Evolutionary conservation across 805 yeast genomes (phyloP).

Genomic region (Teunomyces atbi): DNA sequence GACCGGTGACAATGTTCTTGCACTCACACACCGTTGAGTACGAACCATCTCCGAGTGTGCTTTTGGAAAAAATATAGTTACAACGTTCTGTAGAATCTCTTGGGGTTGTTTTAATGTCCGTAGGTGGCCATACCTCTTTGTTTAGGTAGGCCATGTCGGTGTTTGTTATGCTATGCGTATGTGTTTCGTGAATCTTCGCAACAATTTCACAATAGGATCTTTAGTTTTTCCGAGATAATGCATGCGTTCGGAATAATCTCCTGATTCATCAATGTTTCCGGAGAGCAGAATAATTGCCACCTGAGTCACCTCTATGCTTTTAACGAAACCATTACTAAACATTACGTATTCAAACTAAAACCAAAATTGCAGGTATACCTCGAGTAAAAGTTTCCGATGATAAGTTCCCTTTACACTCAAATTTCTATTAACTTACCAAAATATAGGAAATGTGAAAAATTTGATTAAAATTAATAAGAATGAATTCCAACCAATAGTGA

Average conservation of each 20-base stretch:
- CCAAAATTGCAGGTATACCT: too few species aligned
- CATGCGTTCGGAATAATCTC: slow-evolving; percentile 1
- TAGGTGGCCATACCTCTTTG: slow-evolving; percentile 23
- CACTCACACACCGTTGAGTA: slow-evolving; percentile 53
- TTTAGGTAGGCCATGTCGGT: not conserved
- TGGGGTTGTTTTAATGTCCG: slow-evolving; percentile 13
- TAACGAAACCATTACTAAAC: too few species aligned
- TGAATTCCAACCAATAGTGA: not conserved
- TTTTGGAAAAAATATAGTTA: slow-evolving; percentile 31
- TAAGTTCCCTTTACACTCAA: too few species aligned
- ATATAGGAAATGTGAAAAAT: too few species aligned
- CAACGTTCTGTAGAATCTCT: slow-evolving; percentile 22
- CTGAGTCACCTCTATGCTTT: too few species aligned
- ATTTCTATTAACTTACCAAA: too few species aligned
- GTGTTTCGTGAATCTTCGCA: not conserved
- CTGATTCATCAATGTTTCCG: not conserved
- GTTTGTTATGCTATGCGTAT: not conserved
- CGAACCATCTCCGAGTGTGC: slow-evolving; percentile 38
- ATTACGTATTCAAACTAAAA: too few species aligned
- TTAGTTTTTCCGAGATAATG: slow-evolving; percentile 6
- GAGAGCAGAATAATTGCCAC: not conserved
- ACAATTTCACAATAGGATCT: not conserved
- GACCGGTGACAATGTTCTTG: slow-evolving; percentile 38
- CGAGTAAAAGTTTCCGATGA: too few species aligned
- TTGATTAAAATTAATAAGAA: too few species aligned